Conservation (phyloP, 208 protist genomes). For the Crithidia bombi region DNA sequence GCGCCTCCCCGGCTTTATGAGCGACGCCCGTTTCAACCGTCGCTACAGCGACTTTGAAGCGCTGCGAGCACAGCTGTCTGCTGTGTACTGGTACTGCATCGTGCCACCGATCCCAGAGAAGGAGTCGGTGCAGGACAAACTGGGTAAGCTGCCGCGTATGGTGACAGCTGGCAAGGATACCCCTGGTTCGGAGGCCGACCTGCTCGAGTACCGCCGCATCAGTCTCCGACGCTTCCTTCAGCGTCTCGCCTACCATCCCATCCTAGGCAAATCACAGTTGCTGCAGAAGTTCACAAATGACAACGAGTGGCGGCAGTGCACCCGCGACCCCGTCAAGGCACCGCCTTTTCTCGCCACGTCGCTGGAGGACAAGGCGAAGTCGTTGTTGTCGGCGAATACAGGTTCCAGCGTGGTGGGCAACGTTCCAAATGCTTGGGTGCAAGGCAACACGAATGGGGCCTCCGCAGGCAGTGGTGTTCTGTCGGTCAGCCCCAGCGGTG, state of each 20-base stretch:
- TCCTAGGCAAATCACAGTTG: slow-evolving; percentile 52
- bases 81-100: slow-evolving; percentile 78
- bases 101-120: slow-evolving; percentile 91
- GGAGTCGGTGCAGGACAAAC: slow-evolving; percentile 68
- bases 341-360: slow-evolving; percentile 40
- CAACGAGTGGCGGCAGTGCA: slow-evolving; percentile 65
- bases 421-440: too few relatives aligned
- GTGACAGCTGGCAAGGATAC: slow-evolving; percentile 29
- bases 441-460: not conserved
- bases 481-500: slow-evolving; percentile 16
- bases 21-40: slow-evolving; percentile 45
- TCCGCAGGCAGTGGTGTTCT: not conserved
- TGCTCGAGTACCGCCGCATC: slow-evolving; percentile 81
- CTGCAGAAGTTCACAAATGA: slow-evolving; percentile 84
- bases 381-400: slow-evolving; percentile 13
- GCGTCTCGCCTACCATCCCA: slow-evolving; percentile 76
- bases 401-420: not conserved
- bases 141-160: slow-evolving; percentile 52
- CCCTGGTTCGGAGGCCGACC: slow-evolving; percentile 26
- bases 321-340: slow-evolving; percentile 42
- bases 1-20: slow-evolving; percentile 43
- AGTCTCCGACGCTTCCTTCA: slow-evolving; percentile 78
- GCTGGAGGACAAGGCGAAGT: slow-evolving; percentile 37
- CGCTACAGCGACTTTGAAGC: slow-evolving; percentile 92
- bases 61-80: slow-evolving; percentile 71